Evolutionary conservation across 129 eudicot genomes (phyloP).

Genomic region (Flaveria robusta): DNA sequence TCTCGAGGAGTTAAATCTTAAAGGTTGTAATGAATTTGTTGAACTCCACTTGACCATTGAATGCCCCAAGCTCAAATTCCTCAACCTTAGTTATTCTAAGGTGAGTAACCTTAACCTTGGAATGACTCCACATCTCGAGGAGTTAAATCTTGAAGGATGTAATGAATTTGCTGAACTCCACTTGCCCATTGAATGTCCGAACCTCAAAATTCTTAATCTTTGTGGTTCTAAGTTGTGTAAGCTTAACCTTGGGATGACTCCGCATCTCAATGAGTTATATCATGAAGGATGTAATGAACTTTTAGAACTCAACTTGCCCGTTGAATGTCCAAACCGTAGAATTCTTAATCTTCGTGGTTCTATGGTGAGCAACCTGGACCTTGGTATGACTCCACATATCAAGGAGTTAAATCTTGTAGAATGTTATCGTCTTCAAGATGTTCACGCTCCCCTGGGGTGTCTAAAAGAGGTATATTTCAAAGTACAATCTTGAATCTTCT

Average conservation of each 20-base stretch:
- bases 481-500: too few relatives aligned
- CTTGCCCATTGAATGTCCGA: background rate
- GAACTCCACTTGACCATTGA: background rate
- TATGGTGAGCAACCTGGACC: background rate
- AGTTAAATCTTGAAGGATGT: background rate
- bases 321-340: background rate
- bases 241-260: background rate
- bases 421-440: background rate
- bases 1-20: background rate
- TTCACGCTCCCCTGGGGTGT: background rate
- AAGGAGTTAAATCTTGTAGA: background rate
- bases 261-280: background rate
- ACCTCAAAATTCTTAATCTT: background rate
- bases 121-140: background rate
- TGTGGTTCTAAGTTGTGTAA: background rate
- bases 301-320: background rate
- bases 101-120: background rate
- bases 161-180: background rate
- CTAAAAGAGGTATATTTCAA: too few relatives aligned
- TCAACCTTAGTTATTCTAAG: background rate
- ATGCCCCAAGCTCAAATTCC: background rate
- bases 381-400: slow-evolving; percentile 1
- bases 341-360: background rate
- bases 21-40: background rate
- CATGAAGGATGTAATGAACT: background rate